A percentile compares a stretch with the other conserved stretches of the same genome.
phyloP scores from a whole-genome alignment of 106 monocot genomes.

The Cymbidium sinense region DNA sequence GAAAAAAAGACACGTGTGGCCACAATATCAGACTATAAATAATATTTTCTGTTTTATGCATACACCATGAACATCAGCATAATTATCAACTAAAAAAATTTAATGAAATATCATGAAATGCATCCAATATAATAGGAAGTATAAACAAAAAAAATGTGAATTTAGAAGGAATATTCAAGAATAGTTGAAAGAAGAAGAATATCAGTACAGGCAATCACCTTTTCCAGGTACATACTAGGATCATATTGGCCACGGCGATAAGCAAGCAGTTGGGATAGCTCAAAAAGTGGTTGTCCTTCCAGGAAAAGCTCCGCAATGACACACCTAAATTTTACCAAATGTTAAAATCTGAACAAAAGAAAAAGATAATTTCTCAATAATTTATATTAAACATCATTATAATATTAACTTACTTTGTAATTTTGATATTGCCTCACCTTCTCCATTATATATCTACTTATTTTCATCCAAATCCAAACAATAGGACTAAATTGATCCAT shows the following conservation, averaged over 20 bases:
- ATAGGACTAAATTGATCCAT: too few species aligned
- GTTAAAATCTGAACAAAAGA: background rate
- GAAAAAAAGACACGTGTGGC: background rate
- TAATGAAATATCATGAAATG: slow-evolving; percentile 1
- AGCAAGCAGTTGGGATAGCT: slow-evolving; percentile 92
- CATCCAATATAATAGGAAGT: background rate
- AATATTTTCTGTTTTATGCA: background rate
- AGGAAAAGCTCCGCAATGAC: slow-evolving; percentile 97
- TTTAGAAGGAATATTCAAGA: background rate
- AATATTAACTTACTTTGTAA: too few species aligned
- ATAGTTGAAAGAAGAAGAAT: background rate
- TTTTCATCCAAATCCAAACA: too few species aligned
- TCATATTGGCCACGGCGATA: slow-evolving; percentile 96
- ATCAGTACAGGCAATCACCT: slow-evolving; percentile 32
- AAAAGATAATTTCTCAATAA: background rate
- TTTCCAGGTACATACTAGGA: slow-evolving; percentile 73
- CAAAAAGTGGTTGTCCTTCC: slow-evolving; percentile 92
- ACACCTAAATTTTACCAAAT: slow-evolving; percentile 38
- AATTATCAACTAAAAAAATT: background rate
- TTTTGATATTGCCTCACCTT: too few species aligned
- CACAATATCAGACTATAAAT: background rate
- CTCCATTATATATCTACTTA: too few species aligned
- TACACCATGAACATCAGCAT: background rate
- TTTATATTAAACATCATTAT: too few species aligned
- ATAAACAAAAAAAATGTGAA: background rate